A percentile compares a stretch with the other conserved stretches of the same genome.
These are phyloP conservation scores for Rhynchosporium secalis DNA, from an alignment of 2,329 filamentous ascomycete species.

Conservation along the genomic window DNA sequence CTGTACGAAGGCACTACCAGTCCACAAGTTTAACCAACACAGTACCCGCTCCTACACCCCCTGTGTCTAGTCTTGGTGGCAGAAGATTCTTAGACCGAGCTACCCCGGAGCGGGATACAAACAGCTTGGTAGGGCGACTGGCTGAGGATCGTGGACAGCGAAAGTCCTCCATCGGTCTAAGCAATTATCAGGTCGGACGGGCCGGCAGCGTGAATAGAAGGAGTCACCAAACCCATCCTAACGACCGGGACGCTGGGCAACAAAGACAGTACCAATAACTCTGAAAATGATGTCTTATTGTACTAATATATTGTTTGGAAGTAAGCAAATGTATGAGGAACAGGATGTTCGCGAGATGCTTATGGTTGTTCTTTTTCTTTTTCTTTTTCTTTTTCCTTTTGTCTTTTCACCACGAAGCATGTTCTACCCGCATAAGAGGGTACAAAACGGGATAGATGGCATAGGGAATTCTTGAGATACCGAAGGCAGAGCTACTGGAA, in stretches of 20 bases:
- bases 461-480: too few species aligned
- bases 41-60: slow-evolving; percentile 23
- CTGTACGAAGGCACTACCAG: slow-evolving; percentile 54
- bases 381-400: too few species aligned
- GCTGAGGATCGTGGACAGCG: slow-evolving; percentile 35
- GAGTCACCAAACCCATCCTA: slow-evolving; percentile 26
- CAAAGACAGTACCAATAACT: slow-evolving; percentile 27
- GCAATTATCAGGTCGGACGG: slow-evolving; percentile 28
- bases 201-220: slow-evolving; percentile 32
- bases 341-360: background rate
- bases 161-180: slow-evolving; percentile 33
- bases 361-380: background rate
- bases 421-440: too few species aligned
- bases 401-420: too few species aligned
- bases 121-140: slow-evolving; percentile 28
- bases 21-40: slow-evolving; percentile 46
- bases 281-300: slow-evolving; percentile 14
- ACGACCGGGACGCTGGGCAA: slow-evolving; percentile 28
- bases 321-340: slow-evolving; percentile 16
- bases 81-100: slow-evolving; percentile 36
- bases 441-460: too few species aligned
- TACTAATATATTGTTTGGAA: slow-evolving; percentile 29
- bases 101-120: slow-evolving; percentile 38
- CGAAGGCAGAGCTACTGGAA: too few species aligned
- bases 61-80: slow-evolving; percentile 25